Evolutionary conservation across 2,329 filamentous ascomycete genomes (phyloP), one percentile per base, ranked within the genome.

Genomic region (Aspergillus awamori): DNA sequence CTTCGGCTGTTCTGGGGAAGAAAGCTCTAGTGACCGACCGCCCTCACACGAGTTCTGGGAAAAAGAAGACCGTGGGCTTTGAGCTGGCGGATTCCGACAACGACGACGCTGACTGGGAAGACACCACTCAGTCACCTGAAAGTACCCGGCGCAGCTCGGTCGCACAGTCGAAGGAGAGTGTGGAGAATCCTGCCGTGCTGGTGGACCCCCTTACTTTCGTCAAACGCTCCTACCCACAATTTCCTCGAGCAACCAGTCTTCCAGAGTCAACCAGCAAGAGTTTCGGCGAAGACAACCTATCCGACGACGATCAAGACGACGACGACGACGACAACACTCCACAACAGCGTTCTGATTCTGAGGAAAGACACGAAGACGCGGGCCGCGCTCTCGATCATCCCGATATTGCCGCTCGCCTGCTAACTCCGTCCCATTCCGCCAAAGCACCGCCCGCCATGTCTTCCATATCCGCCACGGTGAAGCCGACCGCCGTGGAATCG

Each of bases 391-490:
- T 64, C 7, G 75, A 78, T n/a, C 72, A 76, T 36, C 65, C 70
- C n/a, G 75, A 74, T 58, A 76, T 77, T 59, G 72, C 77, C 53
- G 69, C 66, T 52, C 77, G 76, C 33, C 65, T 79, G 13, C 62
- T 79, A 17, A 75, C 69, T 41, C 75, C 76, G 39, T 76, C 76
- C 6, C 76, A 76, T 64, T 75, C 77, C 15, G 77, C 77, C 41
- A 79, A 77, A 67, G 79, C 77, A 8, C 79, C 79, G 5, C 80
- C 80, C n/a, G 75, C 80, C 39, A 80, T 82, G 76, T 81, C 80
- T 33, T 81, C 80, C 5, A 74, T 81, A 22, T 81, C 78, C n/a
- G 80, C 78, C 13, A 77, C 76, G 52, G 79, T 75, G 4, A 77
- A 75, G 45, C 77, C 78, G 5, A 67, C 71, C 39, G 67, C 70